Evolutionary conservation across 768 basidiomycete genomes (phyloP).

Genomic region (Tulasnella sp.): DNA sequence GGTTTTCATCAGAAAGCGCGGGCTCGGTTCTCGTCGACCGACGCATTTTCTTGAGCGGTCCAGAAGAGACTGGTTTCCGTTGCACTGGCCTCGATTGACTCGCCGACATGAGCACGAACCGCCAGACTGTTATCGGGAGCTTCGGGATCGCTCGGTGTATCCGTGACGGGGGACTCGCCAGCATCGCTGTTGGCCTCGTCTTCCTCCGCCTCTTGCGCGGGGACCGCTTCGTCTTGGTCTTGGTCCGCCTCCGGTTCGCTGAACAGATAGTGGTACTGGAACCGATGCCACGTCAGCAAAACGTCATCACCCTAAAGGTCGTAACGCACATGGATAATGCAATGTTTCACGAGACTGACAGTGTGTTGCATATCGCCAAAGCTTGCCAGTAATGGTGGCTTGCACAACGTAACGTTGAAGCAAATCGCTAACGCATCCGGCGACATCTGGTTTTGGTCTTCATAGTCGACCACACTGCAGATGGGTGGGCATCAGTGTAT

Average conservation of each 20-base stretch:
- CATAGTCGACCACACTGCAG: conserved; percentile 68
- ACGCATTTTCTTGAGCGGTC: conserved; percentile 3
- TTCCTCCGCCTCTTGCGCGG: neutral
- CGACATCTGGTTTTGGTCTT: conserved; percentile 84
- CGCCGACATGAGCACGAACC: neutral
- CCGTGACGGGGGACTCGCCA: neutral
- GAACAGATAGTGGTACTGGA: conserved; percentile 11
- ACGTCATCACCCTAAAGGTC: neutral
- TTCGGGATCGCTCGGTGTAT: neutral
- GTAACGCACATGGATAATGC: conserved; percentile 57
- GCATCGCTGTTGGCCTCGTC: neutral
- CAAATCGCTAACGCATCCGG: conserved; percentile 75
- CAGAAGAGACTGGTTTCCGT: conserved; percentile 2
- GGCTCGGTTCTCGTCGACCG: no score
- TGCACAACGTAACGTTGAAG: conserved; percentile 69
- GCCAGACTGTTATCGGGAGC: neutral
- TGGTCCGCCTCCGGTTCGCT: conserved; percentile 6
- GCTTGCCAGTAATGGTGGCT: conserved; percentile 69
- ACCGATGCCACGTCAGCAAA: neutral
- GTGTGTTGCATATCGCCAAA: conserved; percentile 68
- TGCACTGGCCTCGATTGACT: neutral
- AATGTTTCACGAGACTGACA: conserved; percentile 59
- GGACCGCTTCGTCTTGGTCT: neutral
- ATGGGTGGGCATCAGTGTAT: neutral
- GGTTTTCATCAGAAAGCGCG: no score